These are phyloP conservation scores for Eucalyptus polyanthemos DNA, from an alignment of 345 rosid genomes.

Conservation along the genomic window DNA sequence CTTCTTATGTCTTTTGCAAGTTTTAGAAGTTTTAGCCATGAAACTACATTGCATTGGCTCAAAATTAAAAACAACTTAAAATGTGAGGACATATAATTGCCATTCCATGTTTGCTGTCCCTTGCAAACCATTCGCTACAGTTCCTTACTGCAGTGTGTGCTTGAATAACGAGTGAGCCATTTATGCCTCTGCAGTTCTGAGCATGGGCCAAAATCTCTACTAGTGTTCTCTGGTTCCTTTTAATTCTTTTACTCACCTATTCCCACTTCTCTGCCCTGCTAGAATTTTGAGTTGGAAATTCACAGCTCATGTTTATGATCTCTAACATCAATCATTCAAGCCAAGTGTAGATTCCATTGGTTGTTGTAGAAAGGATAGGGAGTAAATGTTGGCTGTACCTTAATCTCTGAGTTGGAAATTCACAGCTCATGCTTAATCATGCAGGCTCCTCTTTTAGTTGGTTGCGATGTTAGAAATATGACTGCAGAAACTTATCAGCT, in stretches of 20 bases:
- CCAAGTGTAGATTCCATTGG: neutral
- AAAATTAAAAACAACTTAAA: neutral
- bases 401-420: too few relatives aligned
- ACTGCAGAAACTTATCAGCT: constrained; percentile 70
- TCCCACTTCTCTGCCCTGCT: neutral
- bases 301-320: neutral
- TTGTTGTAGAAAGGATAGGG: neutral
- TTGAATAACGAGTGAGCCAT: neutral
- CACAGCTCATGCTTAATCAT: neutral
- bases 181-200: neutral
- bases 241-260: neutral
- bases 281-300: neutral
- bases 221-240: neutral
- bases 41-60: neutral
- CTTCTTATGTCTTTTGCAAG: neutral
- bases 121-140: neutral
- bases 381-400: neutral
- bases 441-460: constrained; percentile 95
- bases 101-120: neutral
- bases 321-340: neutral
- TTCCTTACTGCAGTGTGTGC: neutral
- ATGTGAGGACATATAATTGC: neutral
- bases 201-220: neutral
- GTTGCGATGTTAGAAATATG: constrained; percentile 89
- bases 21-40: neutral